Percentiles rank a stretch among this genome's conserved stretches.
phyloP scores from a whole-genome alignment of 148 eudicot species.

The Fallopia convolvulus region DNA sequence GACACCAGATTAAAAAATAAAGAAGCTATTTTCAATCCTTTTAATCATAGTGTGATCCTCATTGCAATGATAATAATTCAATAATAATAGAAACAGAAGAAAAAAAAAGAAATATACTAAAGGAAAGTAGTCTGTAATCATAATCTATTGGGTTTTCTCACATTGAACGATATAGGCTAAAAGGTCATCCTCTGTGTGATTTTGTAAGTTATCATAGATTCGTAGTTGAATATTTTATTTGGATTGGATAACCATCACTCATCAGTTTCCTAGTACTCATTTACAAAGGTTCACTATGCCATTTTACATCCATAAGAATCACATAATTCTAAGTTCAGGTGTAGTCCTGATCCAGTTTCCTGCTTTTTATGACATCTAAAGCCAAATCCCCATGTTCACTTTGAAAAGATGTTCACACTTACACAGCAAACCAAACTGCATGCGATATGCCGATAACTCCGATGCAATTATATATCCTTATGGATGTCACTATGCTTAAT shows the following conservation, averaged over 20 bases:
- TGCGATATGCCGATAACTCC: neutral
- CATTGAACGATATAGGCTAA: neutral
- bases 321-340: neutral
- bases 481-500: neutral
- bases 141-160: neutral
- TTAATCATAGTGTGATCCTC: neutral
- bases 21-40: neutral
- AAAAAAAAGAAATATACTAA: neutral
- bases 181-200: neutral
- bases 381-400: neutral
- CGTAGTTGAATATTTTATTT: neutral
- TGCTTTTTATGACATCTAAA: neutral
- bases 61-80: neutral
- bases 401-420: neutral
- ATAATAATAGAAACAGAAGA: neutral
- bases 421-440: neutral
- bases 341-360: neutral
- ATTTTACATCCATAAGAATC: neutral
- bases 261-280: slow-evolving; percentile 2
- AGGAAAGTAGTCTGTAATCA: neutral
- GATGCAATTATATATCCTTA: neutral
- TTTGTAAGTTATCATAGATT: neutral
- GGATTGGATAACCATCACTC: neutral
- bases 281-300: neutral
- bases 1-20: neutral